phyloP scores from a whole-genome alignment of 257 asterid genomes.

The Datura wrightii region DNA sequence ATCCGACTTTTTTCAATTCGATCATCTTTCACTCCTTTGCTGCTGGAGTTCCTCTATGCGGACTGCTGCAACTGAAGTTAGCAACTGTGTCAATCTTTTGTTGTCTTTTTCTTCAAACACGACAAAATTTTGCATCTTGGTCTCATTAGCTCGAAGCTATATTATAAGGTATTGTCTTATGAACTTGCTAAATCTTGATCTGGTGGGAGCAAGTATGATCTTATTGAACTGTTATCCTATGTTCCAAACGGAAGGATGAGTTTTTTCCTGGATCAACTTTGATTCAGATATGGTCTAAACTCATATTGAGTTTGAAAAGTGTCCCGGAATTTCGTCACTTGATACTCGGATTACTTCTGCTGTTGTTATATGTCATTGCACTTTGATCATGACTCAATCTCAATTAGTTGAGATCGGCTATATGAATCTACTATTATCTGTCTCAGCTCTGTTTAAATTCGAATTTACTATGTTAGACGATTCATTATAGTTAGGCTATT shows the following conservation, averaged over 20 bases:
- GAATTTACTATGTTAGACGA: too few species aligned
- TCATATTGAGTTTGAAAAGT: not conserved
- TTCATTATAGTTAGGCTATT: not conserved
- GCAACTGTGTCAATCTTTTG: not conserved
- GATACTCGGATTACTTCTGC: not conserved
- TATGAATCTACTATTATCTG: not conserved
- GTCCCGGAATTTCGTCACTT: not conserved
- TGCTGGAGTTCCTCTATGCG: not conserved
- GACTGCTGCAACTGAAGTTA: not conserved
- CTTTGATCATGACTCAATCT: not conserved
- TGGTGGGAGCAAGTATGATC: not conserved
- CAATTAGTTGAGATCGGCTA: not conserved
- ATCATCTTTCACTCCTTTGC: slow-evolving; percentile 13
- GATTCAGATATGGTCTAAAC: not conserved
- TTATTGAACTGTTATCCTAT: not conserved
- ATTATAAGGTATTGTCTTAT: not conserved
- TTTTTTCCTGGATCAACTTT: not conserved
- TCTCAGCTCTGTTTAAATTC: too few species aligned
- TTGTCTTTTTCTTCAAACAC: not conserved
- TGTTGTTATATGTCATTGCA: not conserved
- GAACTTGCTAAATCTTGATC: slow-evolving; percentile 4
- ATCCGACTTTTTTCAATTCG: not conserved
- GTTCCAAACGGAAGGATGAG: not conserved
- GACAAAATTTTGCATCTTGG: not conserved
- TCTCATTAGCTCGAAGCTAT: not conserved